These are phyloP conservation scores for Deakozyma indianensis DNA, from an alignment of 805 yeast species.

Conservation along the genomic window DNA sequence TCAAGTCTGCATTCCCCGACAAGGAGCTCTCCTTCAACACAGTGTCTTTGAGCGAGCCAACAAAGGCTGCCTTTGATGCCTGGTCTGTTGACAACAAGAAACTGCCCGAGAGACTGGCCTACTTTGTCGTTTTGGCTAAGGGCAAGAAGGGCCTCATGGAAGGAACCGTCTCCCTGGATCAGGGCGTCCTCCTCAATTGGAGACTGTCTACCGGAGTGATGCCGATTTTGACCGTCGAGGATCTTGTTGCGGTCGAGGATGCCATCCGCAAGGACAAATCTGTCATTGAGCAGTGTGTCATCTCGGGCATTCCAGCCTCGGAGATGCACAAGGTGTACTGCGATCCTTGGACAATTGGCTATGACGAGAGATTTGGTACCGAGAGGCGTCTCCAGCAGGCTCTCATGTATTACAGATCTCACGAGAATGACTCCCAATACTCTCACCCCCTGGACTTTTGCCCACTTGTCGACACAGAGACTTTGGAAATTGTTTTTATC, in stretches of 20 bases:
- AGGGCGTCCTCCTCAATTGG: slow-evolving; percentile 32
- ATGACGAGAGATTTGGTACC: slow-evolving; percentile 68
- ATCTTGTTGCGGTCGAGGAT: slow-evolving; percentile 46
- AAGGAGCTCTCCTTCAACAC: slow-evolving; percentile 45
- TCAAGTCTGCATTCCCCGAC: slow-evolving; percentile 35
- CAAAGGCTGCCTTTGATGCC: slow-evolving; percentile 43
- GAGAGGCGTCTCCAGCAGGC: slow-evolving; percentile 67
- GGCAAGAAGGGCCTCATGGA: slow-evolving; percentile 54
- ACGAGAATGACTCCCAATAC: slow-evolving; percentile 65
- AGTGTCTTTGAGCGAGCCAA: slow-evolving; percentile 57
- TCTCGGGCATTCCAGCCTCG: slow-evolving; percentile 50
- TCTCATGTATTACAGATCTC: slow-evolving; percentile 58
- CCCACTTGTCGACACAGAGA: slow-evolving; percentile 67
- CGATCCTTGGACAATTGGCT: slow-evolving; percentile 60
- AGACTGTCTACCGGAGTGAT: slow-evolving; percentile 45
- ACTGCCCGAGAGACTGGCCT: slow-evolving; percentile 56
- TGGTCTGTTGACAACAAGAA: slow-evolving; percentile 48
- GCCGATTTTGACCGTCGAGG: slow-evolving; percentile 62
- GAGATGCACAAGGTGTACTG: slow-evolving; percentile 50
- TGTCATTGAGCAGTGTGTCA: slow-evolving; percentile 58
- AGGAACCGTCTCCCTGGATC: slow-evolving; percentile 48
- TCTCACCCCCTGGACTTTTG: slow-evolving; percentile 62
- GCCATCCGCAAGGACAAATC: slow-evolving; percentile 55
- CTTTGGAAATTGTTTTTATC: slow-evolving; percentile 51
- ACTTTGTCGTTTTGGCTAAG: slow-evolving; percentile 44